A percentile compares a stretch with the other conserved stretches of the same genome.
Conservation (phyloP, 164 flowering plant species). For the Aristolochia fimbriata region DNA sequence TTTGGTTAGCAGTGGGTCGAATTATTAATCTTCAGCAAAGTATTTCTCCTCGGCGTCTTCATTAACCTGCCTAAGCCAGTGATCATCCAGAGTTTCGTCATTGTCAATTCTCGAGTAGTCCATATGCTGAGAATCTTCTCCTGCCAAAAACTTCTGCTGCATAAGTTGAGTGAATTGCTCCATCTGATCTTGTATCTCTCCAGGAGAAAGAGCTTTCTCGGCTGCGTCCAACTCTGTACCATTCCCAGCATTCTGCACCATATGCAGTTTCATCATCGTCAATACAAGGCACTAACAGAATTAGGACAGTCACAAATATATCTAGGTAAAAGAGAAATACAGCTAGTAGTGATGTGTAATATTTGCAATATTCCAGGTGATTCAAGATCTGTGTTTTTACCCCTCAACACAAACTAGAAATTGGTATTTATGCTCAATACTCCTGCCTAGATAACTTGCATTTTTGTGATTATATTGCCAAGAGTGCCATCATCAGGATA, state of each 20-base stretch:
- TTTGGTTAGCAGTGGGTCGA: no score
- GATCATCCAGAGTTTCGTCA: conserved; percentile 81
- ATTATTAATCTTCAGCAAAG: conserved; percentile 45
- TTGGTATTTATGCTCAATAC: no score
- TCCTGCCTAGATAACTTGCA: no score
- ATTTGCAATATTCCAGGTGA: no score
- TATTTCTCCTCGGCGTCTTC: conserved; percentile 88
- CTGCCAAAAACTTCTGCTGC: conserved; percentile 85
- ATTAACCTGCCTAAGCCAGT: conserved; percentile 76
- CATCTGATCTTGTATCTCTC: conserved; percentile 74
- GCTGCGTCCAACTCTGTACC: neutral
- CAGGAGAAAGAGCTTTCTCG: conserved; percentile 34
- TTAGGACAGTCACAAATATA: no score
- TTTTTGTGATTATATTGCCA: no score
- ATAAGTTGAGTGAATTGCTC: conserved; percentile 75
- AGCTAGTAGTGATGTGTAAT: no score
- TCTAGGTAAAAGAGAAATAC: no score
- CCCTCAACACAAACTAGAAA: no score
- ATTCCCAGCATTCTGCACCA: conserved; percentile 9
- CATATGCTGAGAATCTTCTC: conserved; percentile 71
- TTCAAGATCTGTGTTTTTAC: no score
- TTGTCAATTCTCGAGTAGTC: conserved; percentile 82
- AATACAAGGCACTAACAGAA: neutral
- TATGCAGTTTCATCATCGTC: no score
- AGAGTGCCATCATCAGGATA: no score